Evolutionary conservation across 2,329 filamentous ascomycete species (phyloP), one percentile per base, ranked within the genome.

Genomic region (Talaromyces pinophilus): DNA sequence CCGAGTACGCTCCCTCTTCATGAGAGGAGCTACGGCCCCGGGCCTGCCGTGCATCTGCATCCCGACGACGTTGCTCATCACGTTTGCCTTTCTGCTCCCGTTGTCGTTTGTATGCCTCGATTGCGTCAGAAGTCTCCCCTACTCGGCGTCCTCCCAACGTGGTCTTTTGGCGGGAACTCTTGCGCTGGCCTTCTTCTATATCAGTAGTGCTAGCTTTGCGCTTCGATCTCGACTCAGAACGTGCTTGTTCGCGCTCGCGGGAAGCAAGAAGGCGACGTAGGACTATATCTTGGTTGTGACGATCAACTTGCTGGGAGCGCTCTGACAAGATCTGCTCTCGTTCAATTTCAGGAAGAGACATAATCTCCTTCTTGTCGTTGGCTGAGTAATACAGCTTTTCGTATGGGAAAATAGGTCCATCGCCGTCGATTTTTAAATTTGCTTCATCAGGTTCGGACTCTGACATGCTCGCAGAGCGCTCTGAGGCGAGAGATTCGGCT

Each of bases 281-380:
- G 69, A 93, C 88, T 59, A 89, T 85, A 73, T 95, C 92, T 80
- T 97, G 94, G 67, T 90, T 87, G 72, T 91, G 89, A 62, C 89
- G 88, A 74, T 95, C 91, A 66, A 93, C 89, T 76, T 95, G 89
- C 72, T 92, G 88, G 42, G 90, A 90, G 70, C 95, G 92, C 71
- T 96, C 92, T 22, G 93, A 94, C 6, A 99, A 86, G 54, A 97
- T 89, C 75, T 92, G 88, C 78, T 99, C 95, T 69, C 94, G 90
- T 75, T 96, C 89, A 62, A 98, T 89, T 81, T 98, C 93, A 35
- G 93, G 90, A 86, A 97, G 88, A 65, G 84, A 86, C 85, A 95
- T 89, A 69, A 99, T 95, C 62, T 90, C 84, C 7, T 85, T 85
- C 78, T 92, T 93, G 75, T 95, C 92, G 46, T 87, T 84, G 54